Conservation (phyloP, 208 protist species). For the Leishmania turanica region DNA sequence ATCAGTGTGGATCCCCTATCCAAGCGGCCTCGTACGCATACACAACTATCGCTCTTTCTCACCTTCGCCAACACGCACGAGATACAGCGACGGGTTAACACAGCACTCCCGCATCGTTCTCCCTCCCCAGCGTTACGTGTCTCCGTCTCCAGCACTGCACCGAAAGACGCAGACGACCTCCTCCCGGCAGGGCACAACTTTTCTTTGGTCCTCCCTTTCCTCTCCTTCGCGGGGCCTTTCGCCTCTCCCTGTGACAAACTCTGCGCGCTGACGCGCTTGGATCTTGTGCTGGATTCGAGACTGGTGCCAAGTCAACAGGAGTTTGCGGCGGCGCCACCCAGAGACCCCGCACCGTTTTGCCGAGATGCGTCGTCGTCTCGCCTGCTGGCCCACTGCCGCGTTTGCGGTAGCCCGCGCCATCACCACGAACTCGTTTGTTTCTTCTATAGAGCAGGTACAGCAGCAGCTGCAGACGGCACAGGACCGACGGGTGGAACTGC, state of each 20-base stretch:
- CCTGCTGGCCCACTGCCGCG: conserved; percentile 7
- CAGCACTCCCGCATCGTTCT: neutral
- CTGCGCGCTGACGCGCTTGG: neutral
- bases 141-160: neutral
- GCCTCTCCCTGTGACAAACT: neutral
- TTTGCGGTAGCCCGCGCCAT: conserved; percentile 29
- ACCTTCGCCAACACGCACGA: conserved; percentile 1
- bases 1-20: neutral
- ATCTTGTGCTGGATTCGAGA: neutral
- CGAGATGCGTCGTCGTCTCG: conserved; percentile 29
- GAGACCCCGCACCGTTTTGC: neutral
- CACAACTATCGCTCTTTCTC: neutral
- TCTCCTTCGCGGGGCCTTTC: neutral
- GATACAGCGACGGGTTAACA: neutral
- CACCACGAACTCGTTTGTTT: conserved; percentile 64
- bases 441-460: conserved; percentile 72
- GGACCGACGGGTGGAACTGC: conserved; percentile 60
- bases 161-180: neutral
- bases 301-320: no score
- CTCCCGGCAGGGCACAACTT: neutral
- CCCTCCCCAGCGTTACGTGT: neutral
- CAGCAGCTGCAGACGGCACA: conserved; percentile 67
- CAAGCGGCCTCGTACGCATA: neutral
- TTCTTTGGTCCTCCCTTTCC: conserved; percentile 2
- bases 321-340: neutral